Conservation (phyloP, 805 yeast species). For the Yamadazyma sp. region DNA sequence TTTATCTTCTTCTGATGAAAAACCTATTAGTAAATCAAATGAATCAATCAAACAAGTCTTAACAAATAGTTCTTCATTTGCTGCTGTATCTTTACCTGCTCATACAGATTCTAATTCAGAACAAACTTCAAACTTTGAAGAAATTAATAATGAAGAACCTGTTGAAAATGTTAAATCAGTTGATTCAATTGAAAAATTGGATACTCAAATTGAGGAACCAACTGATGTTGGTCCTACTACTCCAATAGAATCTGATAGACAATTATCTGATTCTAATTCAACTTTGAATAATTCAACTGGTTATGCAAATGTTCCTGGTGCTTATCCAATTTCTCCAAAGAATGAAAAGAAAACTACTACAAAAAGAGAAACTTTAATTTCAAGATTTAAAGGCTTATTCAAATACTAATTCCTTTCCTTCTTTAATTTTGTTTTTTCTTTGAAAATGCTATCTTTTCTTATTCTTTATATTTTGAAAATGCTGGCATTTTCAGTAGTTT, state of each 20-base stretch:
- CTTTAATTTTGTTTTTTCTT: background rate
- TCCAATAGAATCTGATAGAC: constrained; percentile 1
- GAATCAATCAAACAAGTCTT: constrained; percentile 18
- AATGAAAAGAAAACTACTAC: constrained; percentile 5
- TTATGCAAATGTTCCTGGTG: constrained; percentile 6
- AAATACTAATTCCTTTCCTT: constrained; percentile 16
- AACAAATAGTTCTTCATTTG: constrained; percentile 34
- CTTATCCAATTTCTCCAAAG: constrained; percentile 7
- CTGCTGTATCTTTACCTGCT: constrained; percentile 29
- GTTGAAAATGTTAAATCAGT: background rate
- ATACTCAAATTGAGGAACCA: background rate
- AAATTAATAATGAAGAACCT: constrained; percentile 3
- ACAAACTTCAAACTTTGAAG: constrained; percentile 9
- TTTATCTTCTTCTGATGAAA: background rate
- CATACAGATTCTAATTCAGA: too few relatives aligned
- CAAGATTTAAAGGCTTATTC: constrained; percentile 32
- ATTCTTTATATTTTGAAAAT: too few relatives aligned
- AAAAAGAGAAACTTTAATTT: constrained; percentile 25
- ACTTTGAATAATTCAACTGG: constrained; percentile 15
- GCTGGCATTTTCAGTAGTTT: too few relatives aligned
- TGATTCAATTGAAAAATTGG: background rate
- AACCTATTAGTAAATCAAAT: background rate
- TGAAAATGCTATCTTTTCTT: too few relatives aligned
- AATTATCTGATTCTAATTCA: constrained; percentile 11
- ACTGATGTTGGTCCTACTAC: background rate